Conservation (phyloP, 2,329 filamentous ascomycete species). For the Beauveria pseudobassiana region DNA sequence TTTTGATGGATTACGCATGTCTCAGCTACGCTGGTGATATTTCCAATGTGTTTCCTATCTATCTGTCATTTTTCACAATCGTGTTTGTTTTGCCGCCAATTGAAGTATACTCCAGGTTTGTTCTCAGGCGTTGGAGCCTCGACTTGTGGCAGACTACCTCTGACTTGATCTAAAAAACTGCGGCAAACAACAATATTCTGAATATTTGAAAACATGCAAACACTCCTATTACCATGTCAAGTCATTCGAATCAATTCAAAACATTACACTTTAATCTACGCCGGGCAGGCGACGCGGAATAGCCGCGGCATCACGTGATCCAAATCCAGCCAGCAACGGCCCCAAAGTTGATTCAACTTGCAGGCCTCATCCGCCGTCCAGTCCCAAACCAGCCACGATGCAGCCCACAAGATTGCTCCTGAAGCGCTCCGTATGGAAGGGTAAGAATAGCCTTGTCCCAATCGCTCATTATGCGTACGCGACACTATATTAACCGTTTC, state of each 20-base stretch:
- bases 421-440: slow-evolving; percentile 83
- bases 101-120: too few species aligned
- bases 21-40: neutral
- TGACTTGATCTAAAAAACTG: too few species aligned
- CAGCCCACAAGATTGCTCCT: slow-evolving; percentile 59
- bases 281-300: neutral
- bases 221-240: too few species aligned
- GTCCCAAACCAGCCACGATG: slow-evolving; percentile 40
- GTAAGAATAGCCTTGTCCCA: slow-evolving; percentile 34
- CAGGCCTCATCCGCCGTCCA: neutral
- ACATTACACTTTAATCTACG: neutral
- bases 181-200: too few species aligned
- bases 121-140: too few species aligned
- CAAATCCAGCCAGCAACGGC: neutral
- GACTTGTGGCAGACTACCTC: too few species aligned
- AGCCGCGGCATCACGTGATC: slow-evolving; percentile 4
- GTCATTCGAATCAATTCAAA: neutral
- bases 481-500: neutral
- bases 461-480: neutral
- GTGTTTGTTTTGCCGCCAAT: too few species aligned
- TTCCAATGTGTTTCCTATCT: too few species aligned
- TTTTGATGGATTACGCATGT: neutral
- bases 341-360: neutral
- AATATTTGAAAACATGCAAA: neutral
- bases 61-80: too few species aligned